Base-by-base conservation (phyloP, 768 basidiomycete species). In the Serpula lacrymans region DNA sequence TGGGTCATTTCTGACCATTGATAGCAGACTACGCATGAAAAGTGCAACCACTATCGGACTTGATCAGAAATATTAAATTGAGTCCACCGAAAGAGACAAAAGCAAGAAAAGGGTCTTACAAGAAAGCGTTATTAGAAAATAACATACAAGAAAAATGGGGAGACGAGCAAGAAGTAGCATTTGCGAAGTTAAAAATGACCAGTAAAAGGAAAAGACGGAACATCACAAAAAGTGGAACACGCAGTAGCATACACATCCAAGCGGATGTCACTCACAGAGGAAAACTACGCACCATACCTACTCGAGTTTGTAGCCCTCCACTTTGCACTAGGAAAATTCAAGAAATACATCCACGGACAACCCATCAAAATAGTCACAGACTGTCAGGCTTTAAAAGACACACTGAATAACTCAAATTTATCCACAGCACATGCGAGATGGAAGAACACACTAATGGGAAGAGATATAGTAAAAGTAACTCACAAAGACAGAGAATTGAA, bases 101-200 rank as follows among this genome's bases (percentile, higher is more conserved):
- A n/a, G n/a, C n/a, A n/a, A n/a, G n/a, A n/a, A n/a, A n/a, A n/a
- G n/a, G n/a, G n/a, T n/a, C n/a, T n/a, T n/a, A n/a, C n/a, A n/a
- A n/a, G n/a, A n/a, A n/a, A n/a, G n/a, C n/a, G n/a, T n/a, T n/a
- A n/a, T n/a, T n/a, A n/a, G n/a, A n/a, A n/a, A n/a, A n/a, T n/a
- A n/a, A n/a, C n/a, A n/a, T n/a, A n/a, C n/a, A n/a, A n/a, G n/a
- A n/a, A n/a, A n/a, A n/a, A n/a, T n/a, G n/a, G n/a, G n/a, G n/a
- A n/a, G n/a, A n/a, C n/a, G n/a, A n/a, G n/a, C n/a, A n/a, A n/a
- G 64, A 42, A 37, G 63, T 62, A 42, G 69, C 54, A 57, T 74
- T 69, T 51, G 64, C 70, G 48, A 62, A 77, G 48, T 79, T 78
- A 57, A 79, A 72, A 27, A 79, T 51, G 11, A 70, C 69, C 18